phyloP scores from a whole-genome alignment of 2,329 filamentous ascomycete genomes.

The Aschersonia sp. region DNA sequence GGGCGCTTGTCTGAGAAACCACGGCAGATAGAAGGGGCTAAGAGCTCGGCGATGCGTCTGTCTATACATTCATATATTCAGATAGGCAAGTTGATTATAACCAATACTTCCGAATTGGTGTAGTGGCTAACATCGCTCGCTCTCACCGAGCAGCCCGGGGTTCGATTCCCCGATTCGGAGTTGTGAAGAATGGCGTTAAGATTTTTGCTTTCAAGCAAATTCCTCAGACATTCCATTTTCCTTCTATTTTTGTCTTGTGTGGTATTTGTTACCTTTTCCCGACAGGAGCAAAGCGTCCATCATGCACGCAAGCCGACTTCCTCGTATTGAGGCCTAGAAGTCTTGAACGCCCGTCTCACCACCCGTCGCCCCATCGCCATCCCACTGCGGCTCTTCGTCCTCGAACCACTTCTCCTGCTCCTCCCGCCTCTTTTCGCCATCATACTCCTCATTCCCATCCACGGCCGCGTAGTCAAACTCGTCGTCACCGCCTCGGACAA shows the following conservation, averaged over 20 bases:
- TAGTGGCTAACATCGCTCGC: conserved; percentile 22
- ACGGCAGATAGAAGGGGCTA: no score
- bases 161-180: conserved; percentile 21
- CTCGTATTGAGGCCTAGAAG: conserved; percentile 30
- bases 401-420: conserved; percentile 68
- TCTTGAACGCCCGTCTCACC: conserved; percentile 63
- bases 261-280: not conserved
- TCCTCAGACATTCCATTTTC: not conserved
- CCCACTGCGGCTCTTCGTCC: conserved; percentile 58
- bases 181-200: not conserved
- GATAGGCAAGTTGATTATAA: no score
- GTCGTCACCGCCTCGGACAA: conserved; percentile 57
- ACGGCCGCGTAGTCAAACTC: conserved; percentile 67
- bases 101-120: conserved; percentile 18
- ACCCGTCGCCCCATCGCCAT: conserved; percentile 20
- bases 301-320: not conserved
- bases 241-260: not conserved
- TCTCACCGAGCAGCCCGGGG: conserved; percentile 21
- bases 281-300: not conserved
- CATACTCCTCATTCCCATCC: conserved; percentile 58
- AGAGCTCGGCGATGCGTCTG: no score
- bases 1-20: no score
- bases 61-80: no score
- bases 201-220: not conserved
- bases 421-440: conserved; percentile 45